Conservation (phyloP, 345 rosid genomes). For the Dipteronia sinensis region DNA sequence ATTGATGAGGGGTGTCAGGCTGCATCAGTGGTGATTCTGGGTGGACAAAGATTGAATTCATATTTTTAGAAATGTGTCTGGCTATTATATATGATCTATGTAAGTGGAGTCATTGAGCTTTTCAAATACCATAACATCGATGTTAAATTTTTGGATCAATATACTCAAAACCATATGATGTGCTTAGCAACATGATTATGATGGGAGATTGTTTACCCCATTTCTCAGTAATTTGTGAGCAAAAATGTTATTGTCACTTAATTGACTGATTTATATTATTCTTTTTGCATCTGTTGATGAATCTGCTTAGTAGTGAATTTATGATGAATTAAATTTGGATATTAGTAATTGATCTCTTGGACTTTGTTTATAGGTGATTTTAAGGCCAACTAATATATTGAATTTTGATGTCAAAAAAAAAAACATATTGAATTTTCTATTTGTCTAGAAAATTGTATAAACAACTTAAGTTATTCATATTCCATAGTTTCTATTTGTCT, state of each 20-base stretch:
- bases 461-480: too few relatives aligned
- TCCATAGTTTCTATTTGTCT: background rate
- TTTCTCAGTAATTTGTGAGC: background rate
- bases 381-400: background rate
- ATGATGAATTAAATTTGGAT: background rate
- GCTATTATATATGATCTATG: background rate
- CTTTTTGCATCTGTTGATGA: background rate
- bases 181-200: background rate
- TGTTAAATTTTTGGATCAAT: background rate
- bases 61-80: background rate
- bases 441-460: too few relatives aligned
- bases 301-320: background rate
- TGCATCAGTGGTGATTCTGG: background rate
- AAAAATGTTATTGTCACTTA: background rate
- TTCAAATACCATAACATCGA: background rate
- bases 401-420: too few relatives aligned
- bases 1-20: background rate
- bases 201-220: background rate
- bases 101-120: background rate
- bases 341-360: background rate
- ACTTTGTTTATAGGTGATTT: background rate
- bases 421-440: too few relatives aligned
- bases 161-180: background rate
- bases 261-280: background rate
- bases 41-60: background rate